Evolutionary conservation across 2,329 filamentous ascomycete species (phyloP).

Genomic region (Fusarium denticulatum): DNA sequence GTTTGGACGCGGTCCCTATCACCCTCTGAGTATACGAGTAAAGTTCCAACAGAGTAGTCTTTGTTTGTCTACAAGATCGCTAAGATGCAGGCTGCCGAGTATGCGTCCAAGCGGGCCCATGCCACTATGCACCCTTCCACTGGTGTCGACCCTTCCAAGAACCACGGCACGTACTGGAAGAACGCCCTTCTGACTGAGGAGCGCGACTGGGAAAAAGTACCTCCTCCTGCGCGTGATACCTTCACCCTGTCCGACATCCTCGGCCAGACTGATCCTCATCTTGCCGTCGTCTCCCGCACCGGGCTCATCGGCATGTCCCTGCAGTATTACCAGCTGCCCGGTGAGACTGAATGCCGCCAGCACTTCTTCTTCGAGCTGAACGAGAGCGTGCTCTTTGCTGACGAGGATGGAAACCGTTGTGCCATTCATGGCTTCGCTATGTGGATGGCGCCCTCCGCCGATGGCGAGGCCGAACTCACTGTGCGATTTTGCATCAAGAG

Average conservation of each 20-base stretch:
- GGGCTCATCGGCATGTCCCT: neutral
- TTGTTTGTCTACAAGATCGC: neutral
- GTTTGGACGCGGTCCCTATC: neutral
- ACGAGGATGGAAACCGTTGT: neutral
- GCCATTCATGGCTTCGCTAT: slow-evolving; percentile 3
- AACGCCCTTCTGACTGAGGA: neutral
- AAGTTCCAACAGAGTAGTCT: neutral
- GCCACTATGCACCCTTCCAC: neutral
- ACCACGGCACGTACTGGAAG: neutral
- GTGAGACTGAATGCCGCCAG: neutral
- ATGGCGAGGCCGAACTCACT: neutral
- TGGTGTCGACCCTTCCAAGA: neutral
- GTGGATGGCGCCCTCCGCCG: neutral
- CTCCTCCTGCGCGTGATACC: neutral
- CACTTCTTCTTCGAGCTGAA: slow-evolving; percentile 6
- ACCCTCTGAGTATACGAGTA: neutral
- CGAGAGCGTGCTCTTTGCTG: neutral
- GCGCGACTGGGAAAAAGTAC: neutral
- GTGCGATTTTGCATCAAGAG: neutral
- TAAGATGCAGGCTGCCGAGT: neutral
- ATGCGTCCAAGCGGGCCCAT: neutral
- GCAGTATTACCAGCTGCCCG: neutral
- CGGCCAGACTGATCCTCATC: neutral
- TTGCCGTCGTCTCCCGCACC: neutral
- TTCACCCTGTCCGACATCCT: slow-evolving; percentile 10